Evolutionary conservation across 2,329 filamentous ascomycete species (phyloP).

Genomic region (Claviceps sorghi): DNA sequence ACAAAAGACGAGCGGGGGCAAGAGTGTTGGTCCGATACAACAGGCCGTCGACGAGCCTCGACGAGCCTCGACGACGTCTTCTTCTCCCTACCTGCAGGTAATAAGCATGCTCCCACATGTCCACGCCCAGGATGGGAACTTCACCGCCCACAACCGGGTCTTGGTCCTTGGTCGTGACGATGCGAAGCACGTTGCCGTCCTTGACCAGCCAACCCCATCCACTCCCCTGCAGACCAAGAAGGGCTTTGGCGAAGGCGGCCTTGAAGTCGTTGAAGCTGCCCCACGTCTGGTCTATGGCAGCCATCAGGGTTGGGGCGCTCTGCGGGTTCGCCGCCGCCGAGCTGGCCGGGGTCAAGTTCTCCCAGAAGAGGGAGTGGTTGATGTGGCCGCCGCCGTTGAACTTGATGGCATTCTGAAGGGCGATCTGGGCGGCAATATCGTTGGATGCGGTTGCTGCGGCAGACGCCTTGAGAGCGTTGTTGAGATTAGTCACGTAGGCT

Average conservation of each 20-base stretch:
- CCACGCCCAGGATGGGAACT: constrained; percentile 61
- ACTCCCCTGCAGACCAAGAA: constrained; percentile 64
- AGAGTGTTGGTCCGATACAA: neutral
- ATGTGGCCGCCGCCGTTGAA: constrained; percentile 89
- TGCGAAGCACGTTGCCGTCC: constrained; percentile 45
- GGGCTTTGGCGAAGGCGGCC: constrained; percentile 46
- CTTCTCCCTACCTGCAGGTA: constrained; percentile 51
- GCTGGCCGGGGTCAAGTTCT: constrained; percentile 53
- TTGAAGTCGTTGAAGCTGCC: constrained; percentile 54
- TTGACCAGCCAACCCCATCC: constrained; percentile 82
- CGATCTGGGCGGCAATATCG: constrained; percentile 49
- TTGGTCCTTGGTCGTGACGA: constrained; percentile 76
- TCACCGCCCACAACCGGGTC: constrained; percentile 54
- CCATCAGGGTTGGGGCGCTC: constrained; percentile 35
- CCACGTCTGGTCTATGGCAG: constrained; percentile 50
- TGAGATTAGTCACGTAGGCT: constrained; percentile 63
- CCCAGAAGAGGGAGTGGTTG: constrained; percentile 90
- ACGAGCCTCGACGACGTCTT: neutral
- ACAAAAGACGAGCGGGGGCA: neutral
- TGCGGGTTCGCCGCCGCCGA: constrained; percentile 41
- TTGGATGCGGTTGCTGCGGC: constrained; percentile 37
- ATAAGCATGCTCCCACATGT: constrained; percentile 93
- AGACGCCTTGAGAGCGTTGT: constrained; percentile 48
- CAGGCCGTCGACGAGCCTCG: neutral
- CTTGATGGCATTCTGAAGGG: constrained; percentile 56